Evolutionary conservation across 2,329 filamentous ascomycete species (phyloP).

Genomic region (Penicillium sp.): DNA sequence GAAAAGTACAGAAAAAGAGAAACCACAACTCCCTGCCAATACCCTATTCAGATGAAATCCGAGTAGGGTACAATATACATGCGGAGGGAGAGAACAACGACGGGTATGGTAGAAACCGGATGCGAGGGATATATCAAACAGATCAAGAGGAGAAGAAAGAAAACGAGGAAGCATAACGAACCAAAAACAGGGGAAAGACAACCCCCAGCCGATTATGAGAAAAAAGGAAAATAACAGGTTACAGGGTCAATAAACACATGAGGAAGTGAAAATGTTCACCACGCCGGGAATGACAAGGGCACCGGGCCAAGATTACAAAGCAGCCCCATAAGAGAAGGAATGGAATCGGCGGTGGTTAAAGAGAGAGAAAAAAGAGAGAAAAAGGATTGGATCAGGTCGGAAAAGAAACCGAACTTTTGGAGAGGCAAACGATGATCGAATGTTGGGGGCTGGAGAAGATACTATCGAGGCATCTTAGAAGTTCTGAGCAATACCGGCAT

Average conservation of each 20-base stretch:
- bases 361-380: neutral
- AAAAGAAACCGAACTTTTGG: slow-evolving; percentile 8
- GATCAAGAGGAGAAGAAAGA: neutral
- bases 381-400: slow-evolving; percentile 6
- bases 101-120: slow-evolving; percentile 18
- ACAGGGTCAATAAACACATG: slow-evolving; percentile 25
- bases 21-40: slow-evolving; percentile 3
- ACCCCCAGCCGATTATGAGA: neutral
- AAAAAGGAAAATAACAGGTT: slow-evolving; percentile 10
- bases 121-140: slow-evolving; percentile 25
- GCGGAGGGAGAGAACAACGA: slow-evolving; percentile 4
- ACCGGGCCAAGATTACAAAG: slow-evolving; percentile 8
- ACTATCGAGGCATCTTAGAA: slow-evolving; percentile 60
- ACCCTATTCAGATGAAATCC: slow-evolving; percentile 7
- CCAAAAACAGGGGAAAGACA: neutral
- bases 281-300: slow-evolving; percentile 21
- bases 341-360: slow-evolving; percentile 19
- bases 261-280: slow-evolving; percentile 24
- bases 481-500: slow-evolving; percentile 93
- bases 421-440: neutral
- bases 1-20: slow-evolving; percentile 1
- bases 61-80: slow-evolving; percentile 22
- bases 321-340: slow-evolving; percentile 13
- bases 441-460: neutral
- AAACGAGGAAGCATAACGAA: neutral